These are phyloP conservation scores for Chenopodium quinoa DNA, from an alignment of 148 eudicot genomes.

Conservation along the genomic window DNA sequence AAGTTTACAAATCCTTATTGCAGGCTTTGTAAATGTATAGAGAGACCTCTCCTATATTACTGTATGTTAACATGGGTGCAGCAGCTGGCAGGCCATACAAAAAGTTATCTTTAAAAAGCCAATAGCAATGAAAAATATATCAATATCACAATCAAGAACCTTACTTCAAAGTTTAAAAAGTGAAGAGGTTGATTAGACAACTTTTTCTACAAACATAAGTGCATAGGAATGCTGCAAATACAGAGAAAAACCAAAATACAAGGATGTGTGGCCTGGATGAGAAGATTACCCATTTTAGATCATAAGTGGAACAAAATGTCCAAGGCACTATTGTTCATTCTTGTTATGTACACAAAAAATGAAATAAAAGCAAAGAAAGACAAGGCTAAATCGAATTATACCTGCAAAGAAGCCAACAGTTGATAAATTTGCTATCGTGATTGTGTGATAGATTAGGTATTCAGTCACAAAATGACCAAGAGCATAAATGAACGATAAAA, in stretches of 20 bases:
- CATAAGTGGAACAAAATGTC: not conserved
- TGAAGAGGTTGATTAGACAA: not conserved
- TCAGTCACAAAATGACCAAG: constrained; percentile 89
- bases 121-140: not conserved
- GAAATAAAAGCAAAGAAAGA: not conserved
- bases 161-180: not conserved
- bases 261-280: not conserved
- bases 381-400: constrained; percentile 27
- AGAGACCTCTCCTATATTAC: not conserved
- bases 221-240: not conserved
- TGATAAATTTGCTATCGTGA: constrained; percentile 72
- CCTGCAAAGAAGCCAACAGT: constrained; percentile 96
- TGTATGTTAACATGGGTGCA: not conserved
- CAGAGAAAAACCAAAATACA: not conserved
- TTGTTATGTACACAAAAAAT: not conserved
- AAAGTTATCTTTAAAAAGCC: not conserved
- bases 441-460: constrained; percentile 70
- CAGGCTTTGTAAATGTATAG: not conserved
- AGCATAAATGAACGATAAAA: constrained; percentile 77
- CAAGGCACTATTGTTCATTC: not conserved
- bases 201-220: not conserved
- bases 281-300: too few relatives aligned
- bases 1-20: not conserved
- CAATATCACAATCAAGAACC: not conserved
- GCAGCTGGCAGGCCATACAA: not conserved